phyloP scores from a whole-genome alignment of 1,284 basidiomycete species.

The Cerioporus squamosus region DNA sequence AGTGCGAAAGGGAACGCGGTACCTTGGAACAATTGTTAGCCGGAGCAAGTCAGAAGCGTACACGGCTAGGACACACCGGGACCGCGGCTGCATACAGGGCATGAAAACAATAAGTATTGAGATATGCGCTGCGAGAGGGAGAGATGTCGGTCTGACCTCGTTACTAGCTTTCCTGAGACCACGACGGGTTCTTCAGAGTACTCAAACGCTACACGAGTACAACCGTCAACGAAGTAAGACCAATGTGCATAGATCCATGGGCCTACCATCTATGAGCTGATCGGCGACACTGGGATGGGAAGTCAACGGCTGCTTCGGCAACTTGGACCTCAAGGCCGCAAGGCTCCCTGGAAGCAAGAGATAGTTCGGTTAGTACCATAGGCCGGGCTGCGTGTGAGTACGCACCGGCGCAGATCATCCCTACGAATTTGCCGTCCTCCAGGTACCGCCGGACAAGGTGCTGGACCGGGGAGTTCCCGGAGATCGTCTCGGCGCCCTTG shows the following conservation, averaged over 20 bases:
- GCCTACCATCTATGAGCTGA: slow-evolving; percentile 60
- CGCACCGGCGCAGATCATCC: slow-evolving; percentile 84
- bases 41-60: neutral
- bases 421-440: slow-evolving; percentile 65
- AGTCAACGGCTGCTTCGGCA: slow-evolving; percentile 71
- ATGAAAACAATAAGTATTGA: neutral
- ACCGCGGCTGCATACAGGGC: slow-evolving; percentile 61
- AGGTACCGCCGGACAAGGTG: slow-evolving; percentile 67
- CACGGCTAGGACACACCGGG: slow-evolving; percentile 57
- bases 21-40: slow-evolving; percentile 43
- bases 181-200: slow-evolving; percentile 84
- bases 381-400: too few species aligned
- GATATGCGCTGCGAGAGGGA: neutral
- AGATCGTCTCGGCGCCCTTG: slow-evolving; percentile 79
- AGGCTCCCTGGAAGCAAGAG: slow-evolving; percentile 64
- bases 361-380: too few species aligned
- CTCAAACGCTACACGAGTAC: slow-evolving; percentile 58
- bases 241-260: neutral
- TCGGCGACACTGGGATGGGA: slow-evolving; percentile 80
- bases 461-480: slow-evolving; percentile 63
- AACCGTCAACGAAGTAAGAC: neutral
- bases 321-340: slow-evolving; percentile 65
- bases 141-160: slow-evolving; percentile 52
- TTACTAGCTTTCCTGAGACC: slow-evolving; percentile 74
- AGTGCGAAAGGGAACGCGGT: slow-evolving; percentile 50